Conservation (phyloP, 2,329 filamentous ascomycete genomes). For the Penicillium sp. region DNA sequence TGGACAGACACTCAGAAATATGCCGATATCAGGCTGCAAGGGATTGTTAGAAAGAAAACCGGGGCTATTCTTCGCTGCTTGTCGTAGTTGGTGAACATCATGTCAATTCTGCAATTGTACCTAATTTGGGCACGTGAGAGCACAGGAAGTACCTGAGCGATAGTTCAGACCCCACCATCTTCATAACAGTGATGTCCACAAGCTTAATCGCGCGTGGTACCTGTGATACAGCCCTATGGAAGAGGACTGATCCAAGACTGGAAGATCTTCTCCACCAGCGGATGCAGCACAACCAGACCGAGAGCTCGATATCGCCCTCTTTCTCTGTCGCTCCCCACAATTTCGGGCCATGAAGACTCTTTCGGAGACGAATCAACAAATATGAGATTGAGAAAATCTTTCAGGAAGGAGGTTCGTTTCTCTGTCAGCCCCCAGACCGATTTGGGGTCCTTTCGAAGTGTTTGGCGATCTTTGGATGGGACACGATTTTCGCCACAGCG, state of each 20-base stretch:
- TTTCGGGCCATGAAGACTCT: background rate
- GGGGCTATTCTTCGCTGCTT: slow-evolving; percentile 45
- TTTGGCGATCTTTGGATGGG: no score
- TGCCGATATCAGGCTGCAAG: slow-evolving; percentile 48
- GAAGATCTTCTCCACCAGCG: no score
- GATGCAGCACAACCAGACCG: no score
- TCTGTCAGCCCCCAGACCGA: slow-evolving; percentile 3
- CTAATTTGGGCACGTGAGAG: no score
- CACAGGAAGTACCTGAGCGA: no score
- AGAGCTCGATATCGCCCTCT: no score
- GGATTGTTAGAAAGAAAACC: slow-evolving; percentile 48
- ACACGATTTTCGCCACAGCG: no score
- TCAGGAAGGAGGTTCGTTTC: background rate
- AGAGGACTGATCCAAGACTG: no score
- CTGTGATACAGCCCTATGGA: no score
- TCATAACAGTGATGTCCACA: no score
- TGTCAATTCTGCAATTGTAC: background rate
- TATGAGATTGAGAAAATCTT: background rate
- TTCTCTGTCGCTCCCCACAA: background rate
- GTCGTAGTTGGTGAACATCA: slow-evolving; percentile 22
- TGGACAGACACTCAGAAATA: slow-evolving; percentile 53
- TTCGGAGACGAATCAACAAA: slow-evolving; percentile 8
- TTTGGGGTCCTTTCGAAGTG: background rate
- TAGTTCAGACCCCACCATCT: no score
- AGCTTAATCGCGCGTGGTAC: no score